These are phyloP conservation scores for Stagonosporopsis vannaccii DNA, from an alignment of 2,329 filamentous ascomycete genomes.

Conservation along the genomic window DNA sequence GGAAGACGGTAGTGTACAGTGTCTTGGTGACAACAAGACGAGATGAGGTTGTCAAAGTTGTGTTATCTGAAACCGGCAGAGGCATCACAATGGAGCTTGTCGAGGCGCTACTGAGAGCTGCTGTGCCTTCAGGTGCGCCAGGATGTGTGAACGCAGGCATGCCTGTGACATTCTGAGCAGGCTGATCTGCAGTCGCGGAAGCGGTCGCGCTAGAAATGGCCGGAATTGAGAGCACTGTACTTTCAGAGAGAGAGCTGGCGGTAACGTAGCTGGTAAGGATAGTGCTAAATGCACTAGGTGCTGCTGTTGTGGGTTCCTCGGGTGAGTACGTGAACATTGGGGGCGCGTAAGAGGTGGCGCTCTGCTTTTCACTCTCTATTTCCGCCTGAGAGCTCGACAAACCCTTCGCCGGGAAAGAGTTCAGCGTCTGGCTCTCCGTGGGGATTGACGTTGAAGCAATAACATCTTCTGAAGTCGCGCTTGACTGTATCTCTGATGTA, in stretches of 20 bases:
- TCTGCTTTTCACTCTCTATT: constrained; percentile 25
- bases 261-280: background rate
- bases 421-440: constrained; percentile 13
- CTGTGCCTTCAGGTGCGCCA: constrained; percentile 11
- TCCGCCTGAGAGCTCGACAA: constrained; percentile 23
- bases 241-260: constrained; percentile 1
- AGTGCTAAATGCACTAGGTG: constrained; percentile 15
- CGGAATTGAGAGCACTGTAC: background rate
- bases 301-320: constrained; percentile 23
- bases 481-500: constrained; percentile 22
- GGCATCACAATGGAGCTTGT: background rate
- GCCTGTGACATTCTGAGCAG: constrained; percentile 23
- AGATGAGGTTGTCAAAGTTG: constrained; percentile 20
- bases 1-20: constrained; percentile 38
- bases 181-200: constrained; percentile 11
- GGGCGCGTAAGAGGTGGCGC: constrained; percentile 20
- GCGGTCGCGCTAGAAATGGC: background rate
- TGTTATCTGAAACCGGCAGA: constrained; percentile 3
- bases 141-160: constrained; percentile 33
- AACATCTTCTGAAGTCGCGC: constrained; percentile 7
- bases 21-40: constrained; percentile 36
- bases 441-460: constrained; percentile 12
- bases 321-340: constrained; percentile 39
- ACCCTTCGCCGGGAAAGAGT: constrained; percentile 11
- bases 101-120: constrained; percentile 1